Evolutionary conservation across 1,139 yeast genomes (phyloP).

Genomic region (Candida buenavistaensis): DNA sequence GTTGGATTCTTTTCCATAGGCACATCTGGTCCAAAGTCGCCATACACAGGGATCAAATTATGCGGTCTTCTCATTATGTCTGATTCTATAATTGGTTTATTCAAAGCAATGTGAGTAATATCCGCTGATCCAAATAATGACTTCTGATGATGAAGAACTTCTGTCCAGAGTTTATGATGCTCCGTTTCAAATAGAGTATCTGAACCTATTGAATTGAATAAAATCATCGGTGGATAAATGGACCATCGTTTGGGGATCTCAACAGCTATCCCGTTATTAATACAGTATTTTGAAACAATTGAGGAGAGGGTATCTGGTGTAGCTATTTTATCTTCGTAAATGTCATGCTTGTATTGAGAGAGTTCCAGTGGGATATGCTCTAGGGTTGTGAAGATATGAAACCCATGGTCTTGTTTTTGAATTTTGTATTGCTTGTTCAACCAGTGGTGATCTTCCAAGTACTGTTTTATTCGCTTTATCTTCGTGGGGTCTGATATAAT

Average conservation of each 20-base stretch:
- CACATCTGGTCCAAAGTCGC: constrained; percentile 60
- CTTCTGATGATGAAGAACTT: constrained; percentile 19
- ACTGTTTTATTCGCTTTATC: constrained; percentile 26
- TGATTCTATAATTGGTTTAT: constrained; percentile 61
- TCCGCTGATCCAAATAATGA: constrained; percentile 12
- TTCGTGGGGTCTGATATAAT: constrained; percentile 16
- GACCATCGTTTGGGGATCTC: constrained; percentile 55
- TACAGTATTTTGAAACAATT: no score
- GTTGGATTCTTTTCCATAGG: constrained; percentile 37
- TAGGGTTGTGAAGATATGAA: constrained; percentile 13
- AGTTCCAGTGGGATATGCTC: constrained; percentile 8
- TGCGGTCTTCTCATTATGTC: constrained; percentile 64
- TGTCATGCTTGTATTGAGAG: constrained; percentile 7
- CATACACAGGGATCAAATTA: constrained; percentile 57
- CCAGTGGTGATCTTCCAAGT: constrained; percentile 20
- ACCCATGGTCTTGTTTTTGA: constrained; percentile 11
- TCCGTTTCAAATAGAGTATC: constrained; percentile 16
- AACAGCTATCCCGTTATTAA: no score
- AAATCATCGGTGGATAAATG: constrained; percentile 65
- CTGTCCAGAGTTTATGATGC: constrained; percentile 22
- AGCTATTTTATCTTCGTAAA: constrained; percentile 2
- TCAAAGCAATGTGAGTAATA: constrained; percentile 66
- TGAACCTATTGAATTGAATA: constrained; percentile 39
- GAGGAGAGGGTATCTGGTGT: no score
- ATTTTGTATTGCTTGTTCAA: constrained; percentile 29